Base-by-base conservation (phyloP, 495 filamentous ascomycete genomes). In the Lophiotrema nucula region DNA sequence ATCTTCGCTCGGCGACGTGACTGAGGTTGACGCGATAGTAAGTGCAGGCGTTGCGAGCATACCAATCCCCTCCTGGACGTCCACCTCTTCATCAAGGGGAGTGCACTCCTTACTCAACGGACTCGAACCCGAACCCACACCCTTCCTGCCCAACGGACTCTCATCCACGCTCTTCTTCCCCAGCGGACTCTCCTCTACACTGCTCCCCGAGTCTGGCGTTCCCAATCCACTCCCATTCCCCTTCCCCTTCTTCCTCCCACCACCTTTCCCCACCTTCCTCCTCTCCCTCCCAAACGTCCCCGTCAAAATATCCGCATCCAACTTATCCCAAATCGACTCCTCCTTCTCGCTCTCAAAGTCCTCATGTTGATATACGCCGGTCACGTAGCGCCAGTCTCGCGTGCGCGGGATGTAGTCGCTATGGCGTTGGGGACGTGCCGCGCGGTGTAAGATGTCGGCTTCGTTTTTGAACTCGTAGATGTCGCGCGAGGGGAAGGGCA, bases 381-480 rank as follows among this genome's bases (percentile, higher is more conserved):
- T 46, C 31, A 4, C 22, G 12, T 46, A 60, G 2, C 56, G 47
- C 56, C 56, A 60, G 28, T 60, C 56, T 18, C 47, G 47, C 15
- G 2, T n/a, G 3, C n/a, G 26, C 1, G 56, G 56, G 12, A 53
- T 27, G 21, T 16, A 60, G 21, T 24, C 11, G 5, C 41, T 47
- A 18, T 43, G 3, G 1, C 50, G 43, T 23, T 60, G 57, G 1
- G 57, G 48, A 2, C 57, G 57, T 2, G 48, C 12, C 5, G 48
- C 42, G 22, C 41, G 39, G n/a, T n/a, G 43, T 1, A 60, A 28
- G 31, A 54, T 60, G 35, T 60, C 56, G 3, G 8, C 46, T 8
- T 22, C 10, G 3, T 27, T n/a, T 35, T 35, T 35, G 31, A 35
- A 35, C n/a, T n/a, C n/a, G n/a, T n/a, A n/a, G n/a, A n/a, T n/a